These are phyloP conservation scores for Butyriboletus appendiculatus DNA, from an alignment of 1,284 basidiomycete genomes.

Conservation along the genomic window DNA sequence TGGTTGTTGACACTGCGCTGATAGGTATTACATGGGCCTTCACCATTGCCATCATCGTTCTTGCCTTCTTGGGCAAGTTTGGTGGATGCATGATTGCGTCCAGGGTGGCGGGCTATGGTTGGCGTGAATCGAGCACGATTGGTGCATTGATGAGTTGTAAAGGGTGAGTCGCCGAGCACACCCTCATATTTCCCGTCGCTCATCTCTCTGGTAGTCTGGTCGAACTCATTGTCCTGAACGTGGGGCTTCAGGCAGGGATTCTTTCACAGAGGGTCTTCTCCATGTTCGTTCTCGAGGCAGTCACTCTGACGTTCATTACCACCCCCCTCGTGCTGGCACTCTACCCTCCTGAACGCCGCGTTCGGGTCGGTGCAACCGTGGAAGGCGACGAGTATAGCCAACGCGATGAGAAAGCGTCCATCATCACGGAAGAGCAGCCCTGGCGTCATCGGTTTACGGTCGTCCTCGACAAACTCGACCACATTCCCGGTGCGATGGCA, in stretches of 20 bases:
- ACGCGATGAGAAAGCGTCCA: conserved; percentile 17
- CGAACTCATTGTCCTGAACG: conserved; percentile 93
- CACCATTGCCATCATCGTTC: conserved; percentile 75
- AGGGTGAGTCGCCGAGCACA: conserved; percentile 52
- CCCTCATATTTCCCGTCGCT: background rate
- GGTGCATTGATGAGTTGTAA: conserved; percentile 97
- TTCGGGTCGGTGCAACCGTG: conserved; percentile 4
- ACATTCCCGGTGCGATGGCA: conserved; percentile 76
- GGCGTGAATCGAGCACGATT: conserved; percentile 82
- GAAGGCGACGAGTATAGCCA: conserved; percentile 8
- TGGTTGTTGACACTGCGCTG: conserved; percentile 44
- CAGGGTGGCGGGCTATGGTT: conserved; percentile 65
- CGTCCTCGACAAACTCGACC: conserved; percentile 88
- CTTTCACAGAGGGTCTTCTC: conserved; percentile 74
- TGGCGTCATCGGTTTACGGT: conserved; percentile 62
- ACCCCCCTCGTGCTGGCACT: conserved; percentile 79
- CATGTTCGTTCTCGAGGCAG: conserved; percentile 92
- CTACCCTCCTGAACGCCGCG: conserved; percentile 69
- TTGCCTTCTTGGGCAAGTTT: conserved; percentile 87
- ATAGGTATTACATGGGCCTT: conserved; percentile 89
- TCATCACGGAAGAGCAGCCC: conserved; percentile 17
- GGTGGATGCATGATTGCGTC: conserved; percentile 74
- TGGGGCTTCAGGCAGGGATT: conserved; percentile 85
- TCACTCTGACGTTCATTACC: conserved; percentile 85
- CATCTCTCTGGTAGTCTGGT: conserved; percentile 55